phyloP scores from a whole-genome alignment of 2,329 filamentous ascomycete genomes.

The Aspergillus unguis region DNA sequence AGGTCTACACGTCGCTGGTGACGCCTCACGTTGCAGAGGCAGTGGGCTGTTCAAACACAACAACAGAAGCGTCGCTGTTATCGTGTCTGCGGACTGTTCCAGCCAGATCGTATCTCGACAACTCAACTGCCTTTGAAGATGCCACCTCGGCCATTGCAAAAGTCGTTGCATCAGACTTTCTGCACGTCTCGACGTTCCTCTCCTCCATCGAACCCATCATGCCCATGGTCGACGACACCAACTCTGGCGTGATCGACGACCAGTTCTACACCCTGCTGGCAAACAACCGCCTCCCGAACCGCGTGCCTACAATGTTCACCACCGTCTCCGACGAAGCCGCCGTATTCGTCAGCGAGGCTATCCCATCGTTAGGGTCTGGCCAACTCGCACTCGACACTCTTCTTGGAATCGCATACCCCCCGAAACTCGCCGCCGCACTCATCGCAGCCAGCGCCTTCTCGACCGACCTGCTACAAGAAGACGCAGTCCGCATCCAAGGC shows the following conservation, averaged over 20 bases:
- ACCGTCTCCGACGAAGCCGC: slow-evolving; percentile 25
- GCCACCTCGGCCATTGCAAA: slow-evolving; percentile 11
- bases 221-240: slow-evolving; percentile 27
- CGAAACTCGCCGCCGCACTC: slow-evolving; percentile 15
- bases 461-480: slow-evolving; percentile 13
- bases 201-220: slow-evolving; percentile 24
- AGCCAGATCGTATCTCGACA: slow-evolving; percentile 20
- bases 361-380: slow-evolving; percentile 13
- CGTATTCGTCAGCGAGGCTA: slow-evolving; percentile 14
- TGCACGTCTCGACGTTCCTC: slow-evolving; percentile 18
- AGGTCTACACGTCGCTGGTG: slow-evolving; percentile 22
- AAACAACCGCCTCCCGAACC: slow-evolving; percentile 19
- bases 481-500: slow-evolving; percentile 19
- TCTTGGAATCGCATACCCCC: slow-evolving; percentile 16
- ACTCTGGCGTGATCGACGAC: slow-evolving; percentile 24
- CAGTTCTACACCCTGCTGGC: slow-evolving; percentile 26
- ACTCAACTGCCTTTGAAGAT: slow-evolving; percentile 17
- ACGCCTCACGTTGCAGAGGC: slow-evolving; percentile 20
- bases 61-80: slow-evolving; percentile 14
- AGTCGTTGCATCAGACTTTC: slow-evolving; percentile 14
- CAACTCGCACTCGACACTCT: slow-evolving; percentile 15
- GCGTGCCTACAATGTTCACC: slow-evolving; percentile 29
- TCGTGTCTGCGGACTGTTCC: slow-evolving; percentile 24
- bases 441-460: slow-evolving; percentile 15
- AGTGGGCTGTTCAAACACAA: slow-evolving; percentile 21